phyloP scores from a whole-genome alignment of 495 filamentous ascomycete species.

The Annulohypoxylon bovei region DNA sequence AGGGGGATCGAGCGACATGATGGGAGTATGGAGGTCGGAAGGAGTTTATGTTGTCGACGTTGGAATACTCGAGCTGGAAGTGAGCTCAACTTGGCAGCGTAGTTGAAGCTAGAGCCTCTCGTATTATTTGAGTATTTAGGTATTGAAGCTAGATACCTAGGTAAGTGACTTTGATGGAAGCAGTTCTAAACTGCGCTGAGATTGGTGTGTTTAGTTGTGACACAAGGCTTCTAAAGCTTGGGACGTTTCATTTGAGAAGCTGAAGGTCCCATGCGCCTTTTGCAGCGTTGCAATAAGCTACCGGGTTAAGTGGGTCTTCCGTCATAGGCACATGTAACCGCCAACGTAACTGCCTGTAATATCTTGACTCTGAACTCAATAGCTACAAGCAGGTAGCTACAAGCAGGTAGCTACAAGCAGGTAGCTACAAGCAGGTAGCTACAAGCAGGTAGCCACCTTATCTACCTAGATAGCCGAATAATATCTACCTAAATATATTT shows the following conservation, averaged over 20 bases:
- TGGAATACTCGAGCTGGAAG: slow-evolving; percentile 13
- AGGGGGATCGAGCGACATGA: slow-evolving; percentile 89
- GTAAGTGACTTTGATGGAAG: neutral
- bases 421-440: too few species aligned
- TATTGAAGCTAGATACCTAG: neutral
- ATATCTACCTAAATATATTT: neutral
- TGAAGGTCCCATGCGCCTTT: slow-evolving; percentile 32
- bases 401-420: neutral
- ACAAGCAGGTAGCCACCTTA: neutral
- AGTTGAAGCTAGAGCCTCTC: slow-evolving; percentile 5
- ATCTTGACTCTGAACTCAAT: neutral
- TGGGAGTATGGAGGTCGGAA: slow-evolving; percentile 32
- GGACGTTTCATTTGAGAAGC: slow-evolving; percentile 3
- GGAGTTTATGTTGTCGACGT: slow-evolving; percentile 1
- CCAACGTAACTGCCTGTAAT: neutral
- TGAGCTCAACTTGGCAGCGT: slow-evolving; percentile 18
- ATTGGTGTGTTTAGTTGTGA: slow-evolving; percentile 2
- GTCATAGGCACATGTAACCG: slow-evolving; percentile 35
- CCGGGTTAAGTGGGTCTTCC: slow-evolving; percentile 31
- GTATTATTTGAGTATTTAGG: slow-evolving; percentile 9
- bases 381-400: neutral
- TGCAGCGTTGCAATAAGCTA: slow-evolving; percentile 33
- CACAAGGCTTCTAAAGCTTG: slow-evolving; percentile 24
- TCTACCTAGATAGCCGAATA: too few species aligned
- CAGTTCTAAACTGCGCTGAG: slow-evolving; percentile 12